These are phyloP conservation scores for Lentinus brumalis DNA, from an alignment of 768 basidiomycete species.

Conservation along the genomic window DNA sequence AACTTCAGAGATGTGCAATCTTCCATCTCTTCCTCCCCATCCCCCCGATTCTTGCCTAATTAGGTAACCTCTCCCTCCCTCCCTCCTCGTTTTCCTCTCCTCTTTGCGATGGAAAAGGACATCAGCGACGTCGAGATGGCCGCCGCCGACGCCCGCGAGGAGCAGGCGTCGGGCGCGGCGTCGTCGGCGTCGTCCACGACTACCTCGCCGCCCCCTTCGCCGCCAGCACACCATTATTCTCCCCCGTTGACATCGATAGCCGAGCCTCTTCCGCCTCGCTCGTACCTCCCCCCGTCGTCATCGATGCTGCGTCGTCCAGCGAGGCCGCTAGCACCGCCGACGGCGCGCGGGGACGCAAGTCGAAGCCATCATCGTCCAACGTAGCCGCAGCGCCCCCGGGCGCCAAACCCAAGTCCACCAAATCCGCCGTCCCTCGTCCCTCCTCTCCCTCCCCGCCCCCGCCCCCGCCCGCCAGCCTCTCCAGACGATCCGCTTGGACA, in stretches of 20 bases:
- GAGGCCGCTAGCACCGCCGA: slow-evolving; percentile 14
- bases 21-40: slow-evolving; percentile 24
- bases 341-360: slow-evolving; percentile 22
- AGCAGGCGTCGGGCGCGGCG: neutral
- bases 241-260: slow-evolving; percentile 21
- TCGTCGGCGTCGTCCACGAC: slow-evolving; percentile 9
- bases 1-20: slow-evolving; percentile 16
- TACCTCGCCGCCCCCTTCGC: slow-evolving; percentile 13
- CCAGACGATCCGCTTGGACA: slow-evolving; percentile 68
- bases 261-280: slow-evolving; percentile 5
- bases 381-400: slow-evolving; percentile 28
- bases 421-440: slow-evolving; percentile 45
- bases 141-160: slow-evolving; percentile 12
- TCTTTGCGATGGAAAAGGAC: slow-evolving; percentile 13
- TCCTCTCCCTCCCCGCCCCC: slow-evolving; percentile 62
- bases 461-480: slow-evolving; percentile 48
- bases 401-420: slow-evolving; percentile 55
- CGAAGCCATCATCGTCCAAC: slow-evolving; percentile 26
- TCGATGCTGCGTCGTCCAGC: slow-evolving; percentile 8
- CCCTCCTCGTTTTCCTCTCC: slow-evolving; percentile 11
- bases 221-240: slow-evolving; percentile 26
- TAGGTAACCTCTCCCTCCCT: slow-evolving; percentile 30
- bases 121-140: slow-evolving; percentile 14
- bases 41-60: slow-evolving; percentile 33
- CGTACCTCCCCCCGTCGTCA: slow-evolving; percentile 5